phyloP scores from a whole-genome alignment of 306 rosid species.

The Styphnolobium japonicum region DNA sequence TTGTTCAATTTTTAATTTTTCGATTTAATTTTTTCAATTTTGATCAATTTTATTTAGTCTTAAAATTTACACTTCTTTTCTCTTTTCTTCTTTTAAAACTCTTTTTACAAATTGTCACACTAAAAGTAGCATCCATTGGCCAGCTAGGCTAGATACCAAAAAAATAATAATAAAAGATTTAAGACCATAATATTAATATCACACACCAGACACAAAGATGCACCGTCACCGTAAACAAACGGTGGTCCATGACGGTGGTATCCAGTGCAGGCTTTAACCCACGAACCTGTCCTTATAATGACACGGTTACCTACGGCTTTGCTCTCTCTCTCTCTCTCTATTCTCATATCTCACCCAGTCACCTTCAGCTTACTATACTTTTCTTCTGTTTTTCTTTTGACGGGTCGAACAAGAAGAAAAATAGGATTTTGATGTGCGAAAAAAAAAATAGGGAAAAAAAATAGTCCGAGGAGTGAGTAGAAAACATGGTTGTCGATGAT shows the following conservation, averaged over 20 bases:
- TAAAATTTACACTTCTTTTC: too few species aligned
- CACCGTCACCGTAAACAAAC: slow-evolving; percentile 57
- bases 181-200: background rate
- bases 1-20: too few species aligned
- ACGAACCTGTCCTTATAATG: slow-evolving; percentile 38
- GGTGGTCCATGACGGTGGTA: slow-evolving; percentile 43
- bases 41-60: too few species aligned
- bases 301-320: slow-evolving; percentile 17
- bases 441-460: slow-evolving; percentile 10
- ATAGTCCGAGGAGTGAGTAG: slow-evolving; percentile 3
- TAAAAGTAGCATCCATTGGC: too few species aligned
- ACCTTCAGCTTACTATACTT: background rate
- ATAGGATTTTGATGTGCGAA: slow-evolving; percentile 3
- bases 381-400: background rate
- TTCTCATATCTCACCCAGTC: background rate
- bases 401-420: background rate
- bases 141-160: too few species aligned
- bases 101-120: too few species aligned
- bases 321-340: slow-evolving; percentile 38
- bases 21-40: too few species aligned
- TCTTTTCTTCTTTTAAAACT: too few species aligned
- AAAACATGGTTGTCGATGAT: slow-evolving; percentile 66
- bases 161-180: too few species aligned
- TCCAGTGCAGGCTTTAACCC: slow-evolving; percentile 58
- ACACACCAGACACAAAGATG: background rate